Evolutionary conservation across 2,329 filamentous ascomycete genomes (phyloP).

Genomic region (Atkinsonella texensis): DNA sequence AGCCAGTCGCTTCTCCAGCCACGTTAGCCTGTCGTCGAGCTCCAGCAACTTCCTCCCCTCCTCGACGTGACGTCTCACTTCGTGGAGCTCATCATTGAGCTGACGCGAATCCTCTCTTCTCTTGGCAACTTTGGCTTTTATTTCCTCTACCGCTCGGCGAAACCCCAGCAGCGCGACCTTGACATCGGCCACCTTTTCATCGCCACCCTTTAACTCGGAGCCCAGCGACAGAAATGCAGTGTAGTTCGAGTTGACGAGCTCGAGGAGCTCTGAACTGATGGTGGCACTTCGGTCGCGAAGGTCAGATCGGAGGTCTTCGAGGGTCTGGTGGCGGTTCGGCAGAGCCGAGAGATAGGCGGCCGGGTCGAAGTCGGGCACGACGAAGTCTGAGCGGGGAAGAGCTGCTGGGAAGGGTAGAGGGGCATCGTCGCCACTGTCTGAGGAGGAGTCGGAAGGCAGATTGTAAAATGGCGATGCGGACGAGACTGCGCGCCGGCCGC

Average conservation of each 20-base stretch:
- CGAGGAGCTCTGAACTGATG: conserved; percentile 76
- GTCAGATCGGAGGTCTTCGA: conserved; percentile 83
- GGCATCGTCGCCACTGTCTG: conserved; percentile 43
- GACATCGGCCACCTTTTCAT: conserved; percentile 84
- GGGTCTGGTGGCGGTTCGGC: conserved; percentile 81
- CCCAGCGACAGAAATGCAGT: conserved; percentile 81
- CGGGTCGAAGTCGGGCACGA: conserved; percentile 65
- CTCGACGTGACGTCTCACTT: conserved; percentile 52
- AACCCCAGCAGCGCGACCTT: conserved; percentile 80
- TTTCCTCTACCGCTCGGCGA: conserved; percentile 63
- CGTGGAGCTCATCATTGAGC: conserved; percentile 54
- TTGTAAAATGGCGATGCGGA: conserved; percentile 8
- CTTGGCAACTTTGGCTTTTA: conserved; percentile 53
- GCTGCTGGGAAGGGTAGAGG: conserved; percentile 81
- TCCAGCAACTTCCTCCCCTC: conserved; percentile 51
- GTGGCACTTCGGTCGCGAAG: conserved; percentile 68
- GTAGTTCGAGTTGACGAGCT: conserved; percentile 93
- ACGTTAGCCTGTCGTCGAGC: conserved; percentile 47
- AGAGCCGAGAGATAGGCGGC: conserved; percentile 70
- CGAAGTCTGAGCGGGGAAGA: conserved; percentile 72
- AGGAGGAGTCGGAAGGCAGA: conserved; percentile 11
- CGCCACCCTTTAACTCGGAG: conserved; percentile 69
- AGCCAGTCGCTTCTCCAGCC: conserved; percentile 51
- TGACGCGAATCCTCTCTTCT: conserved; percentile 50
- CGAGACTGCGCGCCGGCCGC: conserved; percentile 9